Evolutionary conservation across 768 basidiomycete genomes (phyloP), one percentile per base, ranked within the genome.

Genomic region (Boletus rex-veris): DNA sequence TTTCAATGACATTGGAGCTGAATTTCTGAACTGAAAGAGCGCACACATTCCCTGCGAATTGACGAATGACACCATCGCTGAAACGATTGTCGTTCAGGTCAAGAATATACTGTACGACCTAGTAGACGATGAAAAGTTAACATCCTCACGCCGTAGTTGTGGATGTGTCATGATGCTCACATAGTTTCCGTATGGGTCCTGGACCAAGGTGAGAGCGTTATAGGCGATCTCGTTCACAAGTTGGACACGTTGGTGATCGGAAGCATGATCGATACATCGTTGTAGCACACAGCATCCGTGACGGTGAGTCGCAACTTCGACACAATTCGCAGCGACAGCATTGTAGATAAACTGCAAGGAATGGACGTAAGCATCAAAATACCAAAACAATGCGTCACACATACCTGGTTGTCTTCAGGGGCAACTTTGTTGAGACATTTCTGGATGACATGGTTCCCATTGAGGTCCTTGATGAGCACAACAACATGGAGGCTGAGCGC

Each of bases 261-360:
- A 94, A 0, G 97, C 97, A 65, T 99, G 97, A 67, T 99, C 97
- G 64, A 99, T 91, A 73, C 95, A 98, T 56, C 97, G 84, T 72
- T 99, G 97, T 41, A 99, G 78, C 50, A 99, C 97, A 71, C 97
- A 99, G 73, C 97, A 98, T 15, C 97, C 97, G 66, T 99, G 97
- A 58, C 94, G 89, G 67, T 96, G 92, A 42, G 92, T 96, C 15
- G 97, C 97, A 58, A 99, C 97, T 74, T 99, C 97, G 49, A 99
- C 93, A 65, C 97, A 97, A 74, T 98, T 98, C 33, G 92, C 91
- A 26, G 97, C 97, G 36, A 99, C 96, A 53, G 97, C 96, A 64
- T 98, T 98, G 75, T 98, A 99, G 65, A 99, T 99, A 76, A 98
- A 98, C 88, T 94, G 21, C 16, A 19, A 26, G 7, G 1, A 28